Conservation (phyloP, 441 rosid species). For the Manihot esculenta region DNA sequence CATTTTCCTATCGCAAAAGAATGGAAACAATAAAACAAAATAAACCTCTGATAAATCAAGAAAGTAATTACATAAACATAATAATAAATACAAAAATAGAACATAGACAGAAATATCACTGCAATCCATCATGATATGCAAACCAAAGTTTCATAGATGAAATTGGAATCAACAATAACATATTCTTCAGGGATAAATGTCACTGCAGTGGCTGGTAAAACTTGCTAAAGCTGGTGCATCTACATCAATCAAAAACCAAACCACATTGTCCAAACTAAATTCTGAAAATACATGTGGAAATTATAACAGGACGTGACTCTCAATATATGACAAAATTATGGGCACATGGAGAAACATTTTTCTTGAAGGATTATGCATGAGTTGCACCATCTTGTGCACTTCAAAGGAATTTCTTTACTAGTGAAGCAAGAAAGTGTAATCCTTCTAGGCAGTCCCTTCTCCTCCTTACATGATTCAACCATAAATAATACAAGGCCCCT, state of each 20-base stretch:
- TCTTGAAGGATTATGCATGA: neutral
- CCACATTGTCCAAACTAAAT: neutral
- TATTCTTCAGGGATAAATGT: neutral
- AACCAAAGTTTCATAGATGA: neutral
- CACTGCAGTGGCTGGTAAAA: neutral
- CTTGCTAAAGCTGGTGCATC: neutral
- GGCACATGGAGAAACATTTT: neutral
- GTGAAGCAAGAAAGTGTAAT: neutral
- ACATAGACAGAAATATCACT: neutral
- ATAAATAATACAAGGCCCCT: neutral
- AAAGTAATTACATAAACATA: neutral
- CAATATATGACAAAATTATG: neutral
- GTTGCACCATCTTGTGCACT: neutral
- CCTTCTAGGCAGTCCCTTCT: too few relatives aligned
- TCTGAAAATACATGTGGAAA: neutral
- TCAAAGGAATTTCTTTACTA: neutral
- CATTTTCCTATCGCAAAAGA: slow-evolving; percentile 45
- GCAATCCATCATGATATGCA: neutral
- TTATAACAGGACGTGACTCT: neutral
- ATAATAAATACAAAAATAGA: neutral
- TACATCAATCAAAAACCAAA: neutral
- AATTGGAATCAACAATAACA: neutral
- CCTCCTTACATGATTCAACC: neutral
- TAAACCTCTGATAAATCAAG: neutral
- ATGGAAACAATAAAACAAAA: neutral